These are phyloP conservation scores for Phylloporus rhodoxanthus DNA, from an alignment of 768 basidiomycete genomes.

Conservation along the genomic window DNA sequence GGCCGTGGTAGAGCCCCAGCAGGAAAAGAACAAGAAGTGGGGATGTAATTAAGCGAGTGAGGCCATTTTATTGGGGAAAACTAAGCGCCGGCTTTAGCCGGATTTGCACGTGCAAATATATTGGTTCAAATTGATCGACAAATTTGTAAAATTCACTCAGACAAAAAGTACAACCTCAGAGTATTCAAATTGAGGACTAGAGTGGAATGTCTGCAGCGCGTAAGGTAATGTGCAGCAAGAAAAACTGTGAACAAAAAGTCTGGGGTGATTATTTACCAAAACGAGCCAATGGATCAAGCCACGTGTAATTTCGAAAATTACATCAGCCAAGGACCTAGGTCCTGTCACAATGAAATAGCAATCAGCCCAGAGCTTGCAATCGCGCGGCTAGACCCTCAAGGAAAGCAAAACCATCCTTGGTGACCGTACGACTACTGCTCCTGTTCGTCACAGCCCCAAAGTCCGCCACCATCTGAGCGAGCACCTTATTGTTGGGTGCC, in stretches of 20 bases:
- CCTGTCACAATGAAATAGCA: neutral
- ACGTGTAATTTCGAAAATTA: neutral
- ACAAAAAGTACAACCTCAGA: no score
- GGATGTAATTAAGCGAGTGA: neutral
- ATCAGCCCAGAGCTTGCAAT: constrained; percentile 33
- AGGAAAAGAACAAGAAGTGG: neutral
- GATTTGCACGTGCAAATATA: constrained; percentile 20
- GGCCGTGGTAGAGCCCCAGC: constrained; percentile 6
- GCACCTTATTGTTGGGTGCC: constrained; percentile 48
- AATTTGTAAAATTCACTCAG: neutral
- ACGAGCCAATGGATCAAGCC: neutral
- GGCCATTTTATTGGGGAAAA: constrained; percentile 27
- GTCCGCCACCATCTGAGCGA: constrained; percentile 62
- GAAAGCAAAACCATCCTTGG: constrained; percentile 72
- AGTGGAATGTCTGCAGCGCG: no score
- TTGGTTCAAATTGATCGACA: neutral
- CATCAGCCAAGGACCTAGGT: neutral
- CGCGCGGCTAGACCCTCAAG: constrained; percentile 55
- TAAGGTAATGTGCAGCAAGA: no score
- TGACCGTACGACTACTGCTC: constrained; percentile 64
- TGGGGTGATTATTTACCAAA: neutral
- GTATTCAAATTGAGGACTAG: no score
- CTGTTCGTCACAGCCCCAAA: constrained; percentile 66
- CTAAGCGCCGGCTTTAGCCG: constrained; percentile 20
- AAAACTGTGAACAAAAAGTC: neutral